Evolutionary conservation across 805 yeast genomes (phyloP), one percentile per base, ranked within the genome.

Genomic region (Metschnikowia noctiluminum): DNA sequence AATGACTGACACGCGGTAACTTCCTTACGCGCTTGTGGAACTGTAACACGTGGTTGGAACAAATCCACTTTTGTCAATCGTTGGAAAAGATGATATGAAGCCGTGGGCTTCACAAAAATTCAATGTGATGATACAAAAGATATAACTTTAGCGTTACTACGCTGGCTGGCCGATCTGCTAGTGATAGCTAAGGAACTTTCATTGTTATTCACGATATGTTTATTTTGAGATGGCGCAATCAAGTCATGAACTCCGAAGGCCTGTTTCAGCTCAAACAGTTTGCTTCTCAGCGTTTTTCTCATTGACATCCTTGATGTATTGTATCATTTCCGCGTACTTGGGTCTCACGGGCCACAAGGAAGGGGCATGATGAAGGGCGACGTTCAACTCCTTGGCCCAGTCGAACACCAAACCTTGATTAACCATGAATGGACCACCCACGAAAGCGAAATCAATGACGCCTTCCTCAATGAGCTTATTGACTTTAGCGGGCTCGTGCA

Each of bases 371-470:
- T 71, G 62, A 5, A 76, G 53, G 43, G 64, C 54, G 31, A 79
- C 73, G 3, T 65, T 76, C 42, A 79, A 64, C 35, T 77, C 71
- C 38, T 75, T 74, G 2, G 85, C 87, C 70, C 78, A 76, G 6
- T 61, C 56, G 63, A 74, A 72, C 7, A 69, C 79, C 35, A 78
- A 66, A 13, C 74, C 77, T 3, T 85, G 82, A 52, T 76, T 69
- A 50, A 65, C 69, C 51, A 81, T 62, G 53, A 78, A 78, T 2
- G 61, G 68, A 14, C 69, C 57, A 0, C 81, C 87, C 40, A 71
- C 69, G 10, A 79, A 56, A 8, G 75, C 71, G 28, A 79, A 49
- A 60, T 82, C 87, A 43, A 76, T 69, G 10, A 54, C 53, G 3
- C 75, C 76, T n/a, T 69, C 59, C 46, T 74, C 76, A 0, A 81